Evolutionary conservation across 352 stramenopile species (phyloP), one percentile per base, ranked within the genome.

Genomic region (Phytopythium delawarense): DNA sequence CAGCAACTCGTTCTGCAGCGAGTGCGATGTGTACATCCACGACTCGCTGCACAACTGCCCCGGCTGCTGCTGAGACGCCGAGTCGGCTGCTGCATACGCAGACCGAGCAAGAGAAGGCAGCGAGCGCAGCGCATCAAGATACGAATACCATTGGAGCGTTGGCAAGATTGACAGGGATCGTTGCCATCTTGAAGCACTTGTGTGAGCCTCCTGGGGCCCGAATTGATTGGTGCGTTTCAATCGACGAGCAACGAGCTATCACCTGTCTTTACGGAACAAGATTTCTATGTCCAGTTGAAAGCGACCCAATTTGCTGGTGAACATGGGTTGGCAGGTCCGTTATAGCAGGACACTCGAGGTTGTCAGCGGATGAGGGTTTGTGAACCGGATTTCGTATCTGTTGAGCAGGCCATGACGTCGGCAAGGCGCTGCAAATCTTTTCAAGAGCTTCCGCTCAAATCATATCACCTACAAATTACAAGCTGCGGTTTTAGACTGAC

Each of bases 21-120:
- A 98, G 75, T 99, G 97, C 66, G 97, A 99, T 79, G 81, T 97
- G 35, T 99, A 98, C 79, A 91, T 99, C 65, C 96, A 99, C 75
- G 96, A 99, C 71, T 98, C 92, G 56, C 79, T 99, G 61, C 97
- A 99, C 79, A 99, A 99, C 69, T 99, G 97, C 73, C 97, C 97
- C 34, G 96, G 96, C 18, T 99, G 97, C 69, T 80, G 80, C 50
- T 93, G 32, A 74, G 23, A 2, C 16, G 4, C 25, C 25, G 15
- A 15, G 21, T 39, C 21, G 0, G 50, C 18, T 54, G 48, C 11
- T 8, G 15, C 13, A 13, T 18, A 2, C 42, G 5, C 42, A 13
- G 18, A 48, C 20, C 18, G 42, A 48, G 42, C 42, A 7, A 35
- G 21, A 39, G 48, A 54, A 32, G 28, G 23, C 16, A 35, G 23